Conservation (phyloP, 768 basidiomycete species). For the Lyophyllum atratum region DNA sequence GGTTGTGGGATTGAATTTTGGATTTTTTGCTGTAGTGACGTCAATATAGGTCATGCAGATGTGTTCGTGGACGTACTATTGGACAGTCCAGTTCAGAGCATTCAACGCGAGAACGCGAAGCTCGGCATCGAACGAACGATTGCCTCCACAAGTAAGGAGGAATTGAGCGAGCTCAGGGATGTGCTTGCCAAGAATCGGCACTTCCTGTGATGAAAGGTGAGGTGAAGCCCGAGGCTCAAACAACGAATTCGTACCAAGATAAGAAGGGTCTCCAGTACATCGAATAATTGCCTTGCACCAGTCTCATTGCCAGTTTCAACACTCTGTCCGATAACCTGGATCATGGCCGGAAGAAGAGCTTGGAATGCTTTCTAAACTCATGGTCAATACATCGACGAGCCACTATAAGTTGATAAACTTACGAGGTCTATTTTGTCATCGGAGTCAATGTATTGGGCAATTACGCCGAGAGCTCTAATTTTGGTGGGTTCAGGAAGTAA, state of each 20-base stretch:
- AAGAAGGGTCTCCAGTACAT: slow-evolving; percentile 93
- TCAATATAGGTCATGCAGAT: slow-evolving; percentile 1
- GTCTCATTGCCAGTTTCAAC: slow-evolving; percentile 80
- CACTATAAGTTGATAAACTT: slow-evolving; percentile 22
- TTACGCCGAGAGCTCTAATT: slow-evolving; percentile 78
- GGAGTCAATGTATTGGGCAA: slow-evolving; percentile 89
- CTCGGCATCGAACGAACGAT: slow-evolving; percentile 71
- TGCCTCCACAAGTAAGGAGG: slow-evolving; percentile 82
- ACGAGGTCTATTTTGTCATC: slow-evolving; percentile 90
- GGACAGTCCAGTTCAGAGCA: slow-evolving; percentile 93
- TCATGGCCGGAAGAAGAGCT: slow-evolving; percentile 81
- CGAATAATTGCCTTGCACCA: slow-evolving; percentile 87
- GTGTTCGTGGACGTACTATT: slow-evolving; percentile 66
- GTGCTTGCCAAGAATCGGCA: slow-evolving; percentile 88
- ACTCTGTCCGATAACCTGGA: slow-evolving; percentile 83
- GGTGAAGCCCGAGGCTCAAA: neutral
- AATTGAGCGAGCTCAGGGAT: slow-evolving; percentile 87
- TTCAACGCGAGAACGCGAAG: slow-evolving; percentile 91
- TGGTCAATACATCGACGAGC: neutral
- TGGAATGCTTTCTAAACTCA: slow-evolving; percentile 78
- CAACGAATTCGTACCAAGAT: slow-evolving; percentile 64
- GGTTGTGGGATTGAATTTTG: slow-evolving; percentile 83
- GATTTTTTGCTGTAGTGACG: slow-evolving; percentile 80
- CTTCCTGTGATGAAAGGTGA: slow-evolving; percentile 58
- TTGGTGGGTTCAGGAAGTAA: slow-evolving; percentile 4